A percentile compares a stretch with the other conserved stretches of the same genome.
Evolutionary conservation across 2,329 filamentous ascomycete species (phyloP).

Genomic region (Aspergillus fumigatus): DNA sequence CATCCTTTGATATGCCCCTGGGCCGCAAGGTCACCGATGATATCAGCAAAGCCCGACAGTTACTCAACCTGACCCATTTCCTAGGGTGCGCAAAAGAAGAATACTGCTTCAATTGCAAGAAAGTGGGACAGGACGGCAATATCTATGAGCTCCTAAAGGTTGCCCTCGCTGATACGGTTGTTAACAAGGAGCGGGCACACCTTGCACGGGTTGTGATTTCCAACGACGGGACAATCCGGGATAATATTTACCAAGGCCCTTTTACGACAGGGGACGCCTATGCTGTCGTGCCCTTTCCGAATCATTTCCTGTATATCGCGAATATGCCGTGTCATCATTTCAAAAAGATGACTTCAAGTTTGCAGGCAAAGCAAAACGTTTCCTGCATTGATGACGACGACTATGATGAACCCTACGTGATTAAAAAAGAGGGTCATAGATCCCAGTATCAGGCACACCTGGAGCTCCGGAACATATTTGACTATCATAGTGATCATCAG

Average conservation of each 20-base stretch:
- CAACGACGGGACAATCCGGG: constrained; percentile 59
- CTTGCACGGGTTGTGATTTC: constrained; percentile 54
- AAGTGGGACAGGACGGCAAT: constrained; percentile 45
- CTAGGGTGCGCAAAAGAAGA: constrained; percentile 59
- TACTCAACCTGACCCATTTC: constrained; percentile 52
- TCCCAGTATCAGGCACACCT: too few relatives aligned
- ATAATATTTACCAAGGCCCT: constrained; percentile 59
- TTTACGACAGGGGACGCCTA: constrained; percentile 48
- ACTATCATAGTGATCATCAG: too few relatives aligned
- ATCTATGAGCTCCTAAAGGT: constrained; percentile 53
- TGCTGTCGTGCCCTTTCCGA: constrained; percentile 9
- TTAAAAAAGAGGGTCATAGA: too few relatives aligned
- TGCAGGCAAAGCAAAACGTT: too few relatives aligned
- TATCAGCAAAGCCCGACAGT: constrained; percentile 15
- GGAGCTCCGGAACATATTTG: too few relatives aligned
- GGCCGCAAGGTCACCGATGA: too few relatives aligned
- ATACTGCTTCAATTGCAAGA: constrained; percentile 51
- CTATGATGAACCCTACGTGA: too few relatives aligned
- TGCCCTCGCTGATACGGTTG: constrained; percentile 45
- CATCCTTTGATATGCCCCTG: too few relatives aligned
- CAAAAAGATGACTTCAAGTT: too few relatives aligned
- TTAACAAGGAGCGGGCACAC: constrained; percentile 28
- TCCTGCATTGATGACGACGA: too few relatives aligned
- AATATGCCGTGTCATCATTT: too few relatives aligned
- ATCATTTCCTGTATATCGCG: too few relatives aligned